phyloP scores from a whole-genome alignment of 2,329 filamentous ascomycete species.

The Lizonia empirigonia region DNA sequence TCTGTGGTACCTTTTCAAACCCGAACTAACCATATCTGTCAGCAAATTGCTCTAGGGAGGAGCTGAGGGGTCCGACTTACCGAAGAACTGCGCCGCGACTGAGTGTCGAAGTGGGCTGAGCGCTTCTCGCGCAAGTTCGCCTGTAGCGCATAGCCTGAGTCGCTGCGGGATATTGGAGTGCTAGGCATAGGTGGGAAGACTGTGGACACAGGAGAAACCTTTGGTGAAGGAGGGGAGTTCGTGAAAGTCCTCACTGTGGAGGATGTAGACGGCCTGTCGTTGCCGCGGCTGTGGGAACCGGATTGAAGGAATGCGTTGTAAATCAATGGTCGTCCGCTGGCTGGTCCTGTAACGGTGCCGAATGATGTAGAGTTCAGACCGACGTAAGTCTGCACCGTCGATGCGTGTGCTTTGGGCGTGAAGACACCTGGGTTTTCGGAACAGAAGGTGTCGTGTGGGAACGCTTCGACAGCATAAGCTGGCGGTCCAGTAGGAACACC shows the following conservation, averaged over 20 bases:
- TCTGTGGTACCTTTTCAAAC: slow-evolving; percentile 69
- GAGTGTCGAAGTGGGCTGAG: slow-evolving; percentile 75
- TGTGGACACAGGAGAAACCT: slow-evolving; percentile 75
- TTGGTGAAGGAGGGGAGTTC: slow-evolving; percentile 62
- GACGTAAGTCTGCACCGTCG: slow-evolving; percentile 82
- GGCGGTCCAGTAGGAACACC: slow-evolving; percentile 89
- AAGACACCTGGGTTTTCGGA: slow-evolving; percentile 85
- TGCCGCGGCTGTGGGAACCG: slow-evolving; percentile 64
- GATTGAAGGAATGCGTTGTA: slow-evolving; percentile 92
- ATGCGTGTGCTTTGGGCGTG: slow-evolving; percentile 69
- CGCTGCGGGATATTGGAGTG: slow-evolving; percentile 83
- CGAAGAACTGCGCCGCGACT: slow-evolving; percentile 10
- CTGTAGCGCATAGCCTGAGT: slow-evolving; percentile 87
- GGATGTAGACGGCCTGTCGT: slow-evolving; percentile 71
- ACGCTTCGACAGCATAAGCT: slow-evolving; percentile 90
- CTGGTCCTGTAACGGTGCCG: slow-evolving; percentile 65
- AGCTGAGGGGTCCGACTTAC: slow-evolving; percentile 16
- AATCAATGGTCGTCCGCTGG: slow-evolving; percentile 65
- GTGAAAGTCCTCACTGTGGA: slow-evolving; percentile 42
- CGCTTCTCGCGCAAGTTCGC: slow-evolving; percentile 90
- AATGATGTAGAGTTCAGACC: slow-evolving; percentile 89
- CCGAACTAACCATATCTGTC: slow-evolving; percentile 63
- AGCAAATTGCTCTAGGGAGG: slow-evolving; percentile 21
- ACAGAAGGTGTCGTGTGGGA: slow-evolving; percentile 86
- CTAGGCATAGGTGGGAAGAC: slow-evolving; percentile 77